Conservation (phyloP, 768 basidiomycete genomes). For the Lactarius hengduanensis region DNA sequence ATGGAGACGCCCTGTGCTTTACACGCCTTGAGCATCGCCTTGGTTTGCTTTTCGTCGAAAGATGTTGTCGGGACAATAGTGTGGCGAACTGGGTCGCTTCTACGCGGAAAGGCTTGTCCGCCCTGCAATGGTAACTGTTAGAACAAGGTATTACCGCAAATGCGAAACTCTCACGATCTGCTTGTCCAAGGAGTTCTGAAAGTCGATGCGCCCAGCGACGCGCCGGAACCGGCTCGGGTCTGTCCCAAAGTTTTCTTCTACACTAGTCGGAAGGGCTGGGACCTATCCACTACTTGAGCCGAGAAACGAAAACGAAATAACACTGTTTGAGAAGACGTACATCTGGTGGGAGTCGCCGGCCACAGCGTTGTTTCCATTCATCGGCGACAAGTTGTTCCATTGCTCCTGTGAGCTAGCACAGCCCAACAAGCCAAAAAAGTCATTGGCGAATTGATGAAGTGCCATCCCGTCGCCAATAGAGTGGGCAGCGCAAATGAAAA, state of each 20-base stretch:
- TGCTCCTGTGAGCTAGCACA: constrained; percentile 33
- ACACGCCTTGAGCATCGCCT: constrained; percentile 63
- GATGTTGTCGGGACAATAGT: constrained; percentile 72
- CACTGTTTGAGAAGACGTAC: constrained; percentile 15
- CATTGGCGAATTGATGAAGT: constrained; percentile 76
- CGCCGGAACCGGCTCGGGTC: constrained; percentile 31
- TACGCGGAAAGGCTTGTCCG: constrained; percentile 68
- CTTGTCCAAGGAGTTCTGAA: constrained; percentile 33
- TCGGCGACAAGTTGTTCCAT: constrained; percentile 35
- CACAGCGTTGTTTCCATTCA: constrained; percentile 39
- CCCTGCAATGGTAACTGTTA: constrained; percentile 44
- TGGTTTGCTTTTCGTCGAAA: constrained; percentile 55
- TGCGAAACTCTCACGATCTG: constrained; percentile 33
- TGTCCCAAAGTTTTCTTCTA: constrained; percentile 37
- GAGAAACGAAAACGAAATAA: background rate
- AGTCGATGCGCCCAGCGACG: constrained; percentile 37
- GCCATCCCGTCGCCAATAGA: constrained; percentile 89
- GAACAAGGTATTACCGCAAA: background rate
- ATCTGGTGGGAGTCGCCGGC: constrained; percentile 20
- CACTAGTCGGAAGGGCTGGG: constrained; percentile 17
- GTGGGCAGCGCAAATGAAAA: constrained; percentile 75
- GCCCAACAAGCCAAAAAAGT: constrained; percentile 68
- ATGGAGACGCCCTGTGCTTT: constrained; percentile 72
- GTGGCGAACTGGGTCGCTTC: constrained; percentile 43
- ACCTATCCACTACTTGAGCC: constrained; percentile 11